Evolutionary conservation across 148 eudicot species (phyloP).

Genomic region (Rhododendron mucronatum): DNA sequence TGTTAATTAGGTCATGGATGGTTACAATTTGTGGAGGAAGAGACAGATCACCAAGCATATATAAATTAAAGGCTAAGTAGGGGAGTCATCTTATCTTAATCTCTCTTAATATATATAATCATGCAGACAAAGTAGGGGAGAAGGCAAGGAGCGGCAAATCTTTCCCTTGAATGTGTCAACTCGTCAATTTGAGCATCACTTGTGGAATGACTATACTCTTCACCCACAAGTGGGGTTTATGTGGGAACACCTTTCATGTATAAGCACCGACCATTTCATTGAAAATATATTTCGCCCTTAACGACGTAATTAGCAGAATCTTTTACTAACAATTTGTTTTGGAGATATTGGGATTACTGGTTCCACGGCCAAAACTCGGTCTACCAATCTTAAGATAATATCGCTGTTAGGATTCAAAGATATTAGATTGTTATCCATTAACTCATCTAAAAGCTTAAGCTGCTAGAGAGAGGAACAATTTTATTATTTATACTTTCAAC

Average conservation of each 20-base stretch:
- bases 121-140: not conserved
- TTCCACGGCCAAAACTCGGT: not conserved
- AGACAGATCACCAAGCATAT: too few relatives aligned
- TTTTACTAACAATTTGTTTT: not conserved
- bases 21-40: too few relatives aligned
- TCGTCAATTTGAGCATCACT: not conserved
- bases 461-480: too few relatives aligned
- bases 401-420: too few relatives aligned
- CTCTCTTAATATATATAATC: not conserved
- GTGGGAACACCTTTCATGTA: not conserved
- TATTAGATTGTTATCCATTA: too few relatives aligned
- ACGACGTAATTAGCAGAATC: not conserved
- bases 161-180: not conserved
- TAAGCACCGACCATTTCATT: not conserved
- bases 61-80: not conserved
- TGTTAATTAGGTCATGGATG: too few relatives aligned
- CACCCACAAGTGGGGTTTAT: constrained; percentile 7
- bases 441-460: too few relatives aligned
- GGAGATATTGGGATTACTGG: not conserved
- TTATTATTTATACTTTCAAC: too few relatives aligned
- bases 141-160: constrained; percentile 14
- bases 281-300: not conserved
- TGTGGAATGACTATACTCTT: not conserved
- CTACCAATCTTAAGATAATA: not conserved
- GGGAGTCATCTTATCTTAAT: constrained; percentile 12